Evolutionary conservation across 306 rosid species (phyloP).

Genomic region (Delonix regia): DNA sequence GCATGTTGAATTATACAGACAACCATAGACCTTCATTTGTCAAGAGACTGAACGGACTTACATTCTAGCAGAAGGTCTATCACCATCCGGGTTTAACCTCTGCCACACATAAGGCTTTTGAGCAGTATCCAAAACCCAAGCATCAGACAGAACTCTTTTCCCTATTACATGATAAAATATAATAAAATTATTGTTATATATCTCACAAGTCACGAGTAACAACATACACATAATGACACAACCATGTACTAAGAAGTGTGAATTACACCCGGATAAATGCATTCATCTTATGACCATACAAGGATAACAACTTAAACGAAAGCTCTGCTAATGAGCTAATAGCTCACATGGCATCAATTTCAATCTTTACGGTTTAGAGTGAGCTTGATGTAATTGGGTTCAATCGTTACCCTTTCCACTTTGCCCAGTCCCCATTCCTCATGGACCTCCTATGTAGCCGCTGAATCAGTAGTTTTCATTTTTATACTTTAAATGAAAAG

Average conservation of each 20-base stretch:
- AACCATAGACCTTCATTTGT: constrained; percentile 18
- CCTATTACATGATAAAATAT: constrained; percentile 54
- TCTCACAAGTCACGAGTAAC: constrained; percentile 14
- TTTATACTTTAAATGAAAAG: neutral
- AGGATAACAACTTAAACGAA: constrained; percentile 26
- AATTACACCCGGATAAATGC: constrained; percentile 32
- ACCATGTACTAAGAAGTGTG: constrained; percentile 9
- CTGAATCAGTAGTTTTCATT: neutral
- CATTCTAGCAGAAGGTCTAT: constrained; percentile 98
- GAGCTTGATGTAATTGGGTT: neutral
- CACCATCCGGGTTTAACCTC: constrained; percentile 93
- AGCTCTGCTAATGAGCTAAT: neutral
- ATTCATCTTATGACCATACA: constrained; percentile 21
- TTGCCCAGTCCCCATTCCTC: neutral
- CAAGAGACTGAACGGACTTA: constrained; percentile 52
- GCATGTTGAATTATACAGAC: constrained; percentile 9
- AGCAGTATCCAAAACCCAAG: constrained; percentile 98
- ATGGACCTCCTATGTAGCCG: neutral
- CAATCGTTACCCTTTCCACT: neutral
- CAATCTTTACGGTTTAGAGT: neutral
- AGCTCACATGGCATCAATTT: neutral
- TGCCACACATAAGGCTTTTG: constrained; percentile 97
- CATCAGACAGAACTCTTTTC: constrained; percentile 87
- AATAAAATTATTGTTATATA: constrained; percentile 24
- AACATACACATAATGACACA: constrained; percentile 18